Percentiles rank a stretch among this genome's conserved stretches.
phyloP scores from a whole-genome alignment of 169 alveolate genomes.

The Plasmodium gaboni region DNA sequence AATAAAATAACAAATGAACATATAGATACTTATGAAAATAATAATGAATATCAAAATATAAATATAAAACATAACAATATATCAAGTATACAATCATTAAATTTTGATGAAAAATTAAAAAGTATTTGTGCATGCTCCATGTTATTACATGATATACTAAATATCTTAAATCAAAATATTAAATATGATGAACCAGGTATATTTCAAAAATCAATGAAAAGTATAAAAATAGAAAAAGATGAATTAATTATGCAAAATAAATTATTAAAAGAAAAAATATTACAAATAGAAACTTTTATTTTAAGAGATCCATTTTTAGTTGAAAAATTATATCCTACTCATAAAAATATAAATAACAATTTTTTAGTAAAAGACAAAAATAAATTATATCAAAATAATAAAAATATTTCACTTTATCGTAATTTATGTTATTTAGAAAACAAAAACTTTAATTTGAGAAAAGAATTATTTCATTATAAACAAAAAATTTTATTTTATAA shows the following conservation, averaged over 20 bases:
- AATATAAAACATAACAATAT: not conserved
- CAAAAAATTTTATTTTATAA: constrained; percentile 9
- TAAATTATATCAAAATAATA: constrained; percentile 27
- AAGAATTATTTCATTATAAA: constrained; percentile 51
- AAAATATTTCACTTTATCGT: constrained; percentile 9
- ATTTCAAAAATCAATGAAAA: constrained; percentile 28
- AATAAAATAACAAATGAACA: not conserved
- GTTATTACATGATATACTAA: constrained; percentile 39
- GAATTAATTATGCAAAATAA: constrained; percentile 25
- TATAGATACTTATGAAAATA: not conserved
- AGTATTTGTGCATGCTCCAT: constrained; percentile 28
- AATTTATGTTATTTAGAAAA: constrained; percentile 36
- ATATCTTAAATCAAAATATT: constrained; percentile 21
- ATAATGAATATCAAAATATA: not conserved
- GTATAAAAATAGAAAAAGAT: constrained; percentile 50
- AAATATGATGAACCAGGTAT: constrained; percentile 60
- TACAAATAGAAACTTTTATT: constrained; percentile 75
- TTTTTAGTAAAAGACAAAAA: constrained; percentile 12
- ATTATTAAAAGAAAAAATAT: constrained; percentile 57
- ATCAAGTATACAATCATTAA: not conserved
- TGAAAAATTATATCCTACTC: constrained; percentile 32
- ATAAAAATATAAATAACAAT: constrained; percentile 9
- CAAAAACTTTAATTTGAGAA: constrained; percentile 17
- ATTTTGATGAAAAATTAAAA: constrained; percentile 28
- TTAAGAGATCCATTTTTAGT: constrained; percentile 76